Evolutionary conservation across 352 stramenopile genomes (phyloP), one percentile per base, ranked within the genome.

Genomic region (Pythium guiyangense): DNA sequence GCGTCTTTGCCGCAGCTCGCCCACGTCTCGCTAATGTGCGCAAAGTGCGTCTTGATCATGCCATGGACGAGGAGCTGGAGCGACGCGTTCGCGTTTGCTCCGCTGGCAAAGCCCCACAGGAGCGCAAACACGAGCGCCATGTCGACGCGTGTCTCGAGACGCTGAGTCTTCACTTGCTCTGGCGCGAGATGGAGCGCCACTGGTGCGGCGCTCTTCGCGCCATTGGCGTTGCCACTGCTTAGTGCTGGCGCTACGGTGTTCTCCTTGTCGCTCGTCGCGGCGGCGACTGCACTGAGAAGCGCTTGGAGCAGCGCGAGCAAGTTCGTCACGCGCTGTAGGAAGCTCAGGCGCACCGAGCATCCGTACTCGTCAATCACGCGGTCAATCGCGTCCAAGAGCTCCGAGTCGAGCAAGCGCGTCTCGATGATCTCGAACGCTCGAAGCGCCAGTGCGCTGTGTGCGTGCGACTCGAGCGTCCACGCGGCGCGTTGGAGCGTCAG

Each of bases 91-190:
- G 60, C 66, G 15, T 52, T 62, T 1, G 57, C 63, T 40, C 63
- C 69, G 5, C 63, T 50, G 27, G 66, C 63, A 57, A 77, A 80
- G 3, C 73, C 73, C 77, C 79, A 88, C 12, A 88, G 31, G 6
- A 88, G 51, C 12, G 75, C 71, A 42, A 82, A 85, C 2, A 80
- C 40, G 3, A 79, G 54, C 2, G 64, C 64, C 73, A 88, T 78
- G n/a, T 82, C 70, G 4, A 90, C 69, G 0, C 73, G 71, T 9
- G 72, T 62, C 26, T 69, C 12, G 6, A 66, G n/a, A 20, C 22
- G 64, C 29, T 49, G 4, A 1, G 31, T 11, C 31, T 37, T 37
- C 31, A 37, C 4, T 37, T 37, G 31, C 6, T 37, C 31, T 10
- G 11, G 14, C 14, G 10, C 1, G 11, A 20, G n/a, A 12, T 15